Conservation (phyloP, 2,329 filamentous ascomycete genomes). For the Aspergillus uvarum region DNA sequence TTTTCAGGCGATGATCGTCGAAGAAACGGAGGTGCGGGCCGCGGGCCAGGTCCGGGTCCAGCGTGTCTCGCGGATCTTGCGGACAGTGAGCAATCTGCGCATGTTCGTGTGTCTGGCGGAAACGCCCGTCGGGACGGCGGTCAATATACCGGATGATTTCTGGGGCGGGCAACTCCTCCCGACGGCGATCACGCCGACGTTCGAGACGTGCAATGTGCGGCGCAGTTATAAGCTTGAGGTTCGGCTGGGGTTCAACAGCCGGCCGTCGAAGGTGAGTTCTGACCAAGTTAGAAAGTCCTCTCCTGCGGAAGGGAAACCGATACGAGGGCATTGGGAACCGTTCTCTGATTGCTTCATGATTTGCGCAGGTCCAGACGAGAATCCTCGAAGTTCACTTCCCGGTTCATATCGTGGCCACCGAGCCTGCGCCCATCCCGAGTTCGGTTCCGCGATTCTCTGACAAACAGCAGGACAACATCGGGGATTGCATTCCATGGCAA, state of each 20-base stretch:
- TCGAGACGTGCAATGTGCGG: constrained; percentile 22
- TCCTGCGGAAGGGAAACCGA: too few species aligned
- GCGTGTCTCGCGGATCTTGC: constrained; percentile 15
- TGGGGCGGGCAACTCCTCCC: constrained; percentile 11
- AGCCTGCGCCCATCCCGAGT: not conserved
- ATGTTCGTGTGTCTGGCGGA: not conserved
- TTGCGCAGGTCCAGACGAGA: not conserved
- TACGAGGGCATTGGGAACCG: too few species aligned
- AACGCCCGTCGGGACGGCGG: too few species aligned
- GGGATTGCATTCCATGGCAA: too few species aligned
- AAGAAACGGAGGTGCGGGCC: constrained; percentile 18
- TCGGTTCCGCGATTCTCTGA: not conserved
- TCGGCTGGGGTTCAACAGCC: constrained; percentile 15
- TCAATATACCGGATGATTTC: not conserved
- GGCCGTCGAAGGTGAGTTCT: constrained; percentile 7
- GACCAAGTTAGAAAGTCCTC: too few species aligned
- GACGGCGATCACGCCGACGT: constrained; percentile 11
- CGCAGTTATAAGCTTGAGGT: constrained; percentile 17
- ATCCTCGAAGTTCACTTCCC: constrained; percentile 21
- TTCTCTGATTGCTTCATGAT: not conserved
- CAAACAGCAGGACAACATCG: not conserved
- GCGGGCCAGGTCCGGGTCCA: constrained; percentile 5
- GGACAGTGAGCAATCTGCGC: constrained; percentile 18
- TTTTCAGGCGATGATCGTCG: constrained; percentile 24
- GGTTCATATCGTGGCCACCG: constrained; percentile 9